Evolutionary conservation across 2,329 filamentous ascomycete genomes (phyloP).

Genomic region (Neocucurbitaria cava): DNA sequence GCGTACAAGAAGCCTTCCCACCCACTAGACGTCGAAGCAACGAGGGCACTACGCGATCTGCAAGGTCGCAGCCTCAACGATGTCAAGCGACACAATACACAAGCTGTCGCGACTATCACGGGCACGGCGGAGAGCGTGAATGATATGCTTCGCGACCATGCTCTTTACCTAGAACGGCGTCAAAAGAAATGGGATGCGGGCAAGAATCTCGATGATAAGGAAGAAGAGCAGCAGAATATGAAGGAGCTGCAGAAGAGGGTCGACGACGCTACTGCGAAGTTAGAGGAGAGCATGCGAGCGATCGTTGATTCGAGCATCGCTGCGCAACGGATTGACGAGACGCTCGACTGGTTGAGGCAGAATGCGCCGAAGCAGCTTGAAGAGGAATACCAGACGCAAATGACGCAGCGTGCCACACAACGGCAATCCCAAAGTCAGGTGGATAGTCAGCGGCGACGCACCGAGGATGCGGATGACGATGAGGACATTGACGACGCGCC

Average conservation of each 20-base stretch:
- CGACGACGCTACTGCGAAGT: slow-evolving; percentile 58
- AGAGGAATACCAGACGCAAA: slow-evolving; percentile 43
- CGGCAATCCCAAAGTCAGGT: slow-evolving; percentile 35
- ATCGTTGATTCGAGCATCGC: slow-evolving; percentile 64
- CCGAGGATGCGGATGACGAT: slow-evolving; percentile 19
- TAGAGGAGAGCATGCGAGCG: slow-evolving; percentile 65
- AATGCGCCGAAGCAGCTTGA: slow-evolving; percentile 41
- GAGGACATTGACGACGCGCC: slow-evolving; percentile 45
- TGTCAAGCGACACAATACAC: slow-evolving; percentile 58
- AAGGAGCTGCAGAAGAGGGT: slow-evolving; percentile 54
- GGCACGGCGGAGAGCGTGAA: slow-evolving; percentile 62
- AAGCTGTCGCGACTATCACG: slow-evolving; percentile 57
- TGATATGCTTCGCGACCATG: slow-evolving; percentile 57
- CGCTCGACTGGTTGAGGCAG: slow-evolving; percentile 52
- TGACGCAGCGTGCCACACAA: slow-evolving; percentile 47
- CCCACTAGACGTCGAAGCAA: slow-evolving; percentile 57
- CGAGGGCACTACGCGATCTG: slow-evolving; percentile 56
- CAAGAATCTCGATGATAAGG: slow-evolving; percentile 45
- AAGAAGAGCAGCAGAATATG: slow-evolving; percentile 50
- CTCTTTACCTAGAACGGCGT: slow-evolving; percentile 45
- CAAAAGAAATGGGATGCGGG: slow-evolving; percentile 45
- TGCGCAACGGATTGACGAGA: slow-evolving; percentile 53
- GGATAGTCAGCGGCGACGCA: slow-evolving; percentile 24
- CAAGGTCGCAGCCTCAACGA: slow-evolving; percentile 51
- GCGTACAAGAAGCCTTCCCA: slow-evolving; percentile 63